A percentile compares a stretch with the other conserved stretches of the same genome.
Evolutionary conservation across 2,329 filamentous ascomycete genomes (phyloP).

Genomic region (Paracoccidioides lutzii): DNA sequence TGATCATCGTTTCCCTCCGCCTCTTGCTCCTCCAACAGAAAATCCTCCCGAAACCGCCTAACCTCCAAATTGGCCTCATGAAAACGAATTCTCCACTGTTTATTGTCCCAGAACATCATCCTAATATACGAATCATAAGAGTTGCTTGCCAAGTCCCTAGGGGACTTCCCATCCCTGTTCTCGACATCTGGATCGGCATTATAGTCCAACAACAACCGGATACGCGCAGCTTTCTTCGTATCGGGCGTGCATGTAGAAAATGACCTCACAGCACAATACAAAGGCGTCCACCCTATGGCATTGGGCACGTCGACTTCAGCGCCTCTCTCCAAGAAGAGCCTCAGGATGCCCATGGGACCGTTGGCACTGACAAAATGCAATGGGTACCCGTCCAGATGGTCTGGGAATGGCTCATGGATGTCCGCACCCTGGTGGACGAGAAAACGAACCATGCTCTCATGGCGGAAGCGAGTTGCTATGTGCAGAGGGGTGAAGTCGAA

Average conservation of each 20-base stretch:
- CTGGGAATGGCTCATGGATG: background rate
- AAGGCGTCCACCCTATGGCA: background rate
- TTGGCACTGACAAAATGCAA: background rate
- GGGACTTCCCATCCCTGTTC: background rate
- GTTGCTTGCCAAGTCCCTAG: background rate
- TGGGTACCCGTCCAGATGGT: background rate
- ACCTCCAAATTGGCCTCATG: background rate
- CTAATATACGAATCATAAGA: background rate
- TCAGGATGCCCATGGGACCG: background rate
- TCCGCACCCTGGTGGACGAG: slow-evolving; percentile 16
- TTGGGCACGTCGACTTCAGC: background rate
- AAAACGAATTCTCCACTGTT: background rate
- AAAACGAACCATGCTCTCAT: slow-evolving; percentile 15
- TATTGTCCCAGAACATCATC: background rate
- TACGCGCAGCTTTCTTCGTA: background rate
- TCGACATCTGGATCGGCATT: background rate
- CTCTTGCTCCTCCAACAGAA: background rate
- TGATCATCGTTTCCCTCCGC: background rate
- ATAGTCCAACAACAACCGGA: background rate
- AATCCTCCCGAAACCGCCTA: background rate
- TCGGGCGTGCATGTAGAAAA: background rate
- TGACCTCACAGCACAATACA: background rate
- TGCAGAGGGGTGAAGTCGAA: slow-evolving; percentile 12
- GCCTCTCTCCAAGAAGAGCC: slow-evolving; percentile 1
- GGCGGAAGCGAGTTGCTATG: slow-evolving; percentile 14